Evolutionary conservation across 805 yeast genomes (phyloP).

Genomic region (Kodamaea lidongshanica): DNA sequence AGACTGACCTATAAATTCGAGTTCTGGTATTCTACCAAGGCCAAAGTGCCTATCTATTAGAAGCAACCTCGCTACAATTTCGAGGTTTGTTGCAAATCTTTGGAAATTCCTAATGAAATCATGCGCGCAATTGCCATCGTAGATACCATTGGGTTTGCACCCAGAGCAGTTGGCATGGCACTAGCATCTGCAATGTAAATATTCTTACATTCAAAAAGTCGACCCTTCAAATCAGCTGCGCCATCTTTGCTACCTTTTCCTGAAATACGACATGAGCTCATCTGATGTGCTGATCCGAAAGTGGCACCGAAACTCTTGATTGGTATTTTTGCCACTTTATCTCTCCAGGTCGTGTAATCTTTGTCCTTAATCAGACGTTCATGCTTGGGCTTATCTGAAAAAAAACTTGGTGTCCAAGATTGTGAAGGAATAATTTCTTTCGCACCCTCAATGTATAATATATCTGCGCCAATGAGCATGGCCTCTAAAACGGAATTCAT

Average conservation of each 20-base stretch:
- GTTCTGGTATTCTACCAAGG: no score
- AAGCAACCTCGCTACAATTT: no score
- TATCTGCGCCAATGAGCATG: constrained; percentile 34
- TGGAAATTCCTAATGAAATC: constrained; percentile 15
- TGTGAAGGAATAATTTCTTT: constrained; percentile 33
- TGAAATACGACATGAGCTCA: constrained; percentile 21
- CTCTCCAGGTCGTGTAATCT: constrained; percentile 37
- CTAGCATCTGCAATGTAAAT: constrained; percentile 25
- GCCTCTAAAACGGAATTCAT: constrained; percentile 33
- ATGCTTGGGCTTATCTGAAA: constrained; percentile 26
- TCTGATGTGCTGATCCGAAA: constrained; percentile 25
- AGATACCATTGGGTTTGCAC: constrained; percentile 22
- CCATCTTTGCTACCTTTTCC: constrained; percentile 20
- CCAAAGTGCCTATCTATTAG: no score
- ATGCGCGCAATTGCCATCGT: constrained; percentile 20
- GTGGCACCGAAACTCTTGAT: constrained; percentile 23
- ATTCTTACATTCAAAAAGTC: constrained; percentile 19
- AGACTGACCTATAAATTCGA: no score
- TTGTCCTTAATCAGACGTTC: constrained; percentile 34
- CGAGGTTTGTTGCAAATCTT: constrained; percentile 12
- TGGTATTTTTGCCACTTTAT: constrained; percentile 18
- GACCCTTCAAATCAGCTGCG: constrained; percentile 19
- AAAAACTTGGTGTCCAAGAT: constrained; percentile 30
- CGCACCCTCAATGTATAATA: constrained; percentile 46
- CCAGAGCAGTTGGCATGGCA: constrained; percentile 21